Percentiles rank a stretch among this genome's conserved stretches.
Evolutionary conservation across 768 basidiomycete species (phyloP).

Genomic region (Cystobasidium tubakii): DNA sequence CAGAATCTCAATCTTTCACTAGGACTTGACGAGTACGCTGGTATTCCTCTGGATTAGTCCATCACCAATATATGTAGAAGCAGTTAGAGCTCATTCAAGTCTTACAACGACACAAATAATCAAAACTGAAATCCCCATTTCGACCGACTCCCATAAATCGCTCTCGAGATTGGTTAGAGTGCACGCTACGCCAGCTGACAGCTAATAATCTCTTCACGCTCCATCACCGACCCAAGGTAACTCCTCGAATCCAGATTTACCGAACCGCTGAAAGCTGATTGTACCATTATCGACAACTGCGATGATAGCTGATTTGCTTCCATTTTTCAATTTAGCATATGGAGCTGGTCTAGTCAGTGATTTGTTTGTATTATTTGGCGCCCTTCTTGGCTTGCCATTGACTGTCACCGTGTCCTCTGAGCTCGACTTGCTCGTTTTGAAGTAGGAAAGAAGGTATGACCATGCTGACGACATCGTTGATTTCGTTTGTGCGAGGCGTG

Average conservation of each 20-base stretch:
- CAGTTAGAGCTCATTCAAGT: background rate
- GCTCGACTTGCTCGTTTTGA: background rate
- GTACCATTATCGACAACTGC: constrained; percentile 83
- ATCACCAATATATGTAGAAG: background rate
- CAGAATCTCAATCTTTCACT: constrained; percentile 90
- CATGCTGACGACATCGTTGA: background rate
- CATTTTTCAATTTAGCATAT: constrained; percentile 72
- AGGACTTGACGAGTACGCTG: constrained; percentile 76
- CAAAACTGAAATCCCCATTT: background rate
- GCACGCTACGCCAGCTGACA: no score
- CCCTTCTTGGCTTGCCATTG: background rate
- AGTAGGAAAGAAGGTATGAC: background rate
- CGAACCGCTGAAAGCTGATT: constrained; percentile 80
- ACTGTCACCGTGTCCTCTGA: background rate
- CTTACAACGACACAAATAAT: background rate
- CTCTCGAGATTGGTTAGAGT: no score
- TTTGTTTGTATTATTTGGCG: background rate
- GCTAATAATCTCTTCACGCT: background rate
- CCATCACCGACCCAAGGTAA: constrained; percentile 56
- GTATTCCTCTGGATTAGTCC: constrained; percentile 56
- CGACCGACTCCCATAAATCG: no score
- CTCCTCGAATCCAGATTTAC: constrained; percentile 75
- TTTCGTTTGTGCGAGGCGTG: background rate
- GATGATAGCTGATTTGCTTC: constrained; percentile 73
- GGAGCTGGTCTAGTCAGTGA: constrained; percentile 51